phyloP scores from a whole-genome alignment of 768 basidiomycete genomes.

The Galerina marginata region DNA sequence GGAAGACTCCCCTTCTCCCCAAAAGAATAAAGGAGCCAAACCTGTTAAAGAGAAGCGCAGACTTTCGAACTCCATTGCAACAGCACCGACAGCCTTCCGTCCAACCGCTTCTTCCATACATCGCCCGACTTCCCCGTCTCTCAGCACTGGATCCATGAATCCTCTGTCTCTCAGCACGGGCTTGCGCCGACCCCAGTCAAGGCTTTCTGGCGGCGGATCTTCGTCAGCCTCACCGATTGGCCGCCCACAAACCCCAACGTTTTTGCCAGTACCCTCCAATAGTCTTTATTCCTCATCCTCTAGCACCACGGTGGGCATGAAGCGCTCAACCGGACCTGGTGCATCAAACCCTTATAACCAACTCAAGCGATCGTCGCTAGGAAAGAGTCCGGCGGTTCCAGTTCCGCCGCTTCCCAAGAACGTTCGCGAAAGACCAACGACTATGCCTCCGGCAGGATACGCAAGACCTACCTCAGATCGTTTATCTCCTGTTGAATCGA shows the following conservation, averaged over 20 bases:
- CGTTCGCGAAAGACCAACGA: conserved; percentile 39
- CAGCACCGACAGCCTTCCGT: conserved; percentile 50
- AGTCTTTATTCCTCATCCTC: conserved; percentile 50
- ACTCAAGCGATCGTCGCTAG: conserved; percentile 68
- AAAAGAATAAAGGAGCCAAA: conserved; percentile 60
- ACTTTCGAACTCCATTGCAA: conserved; percentile 57
- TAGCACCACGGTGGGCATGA: conserved; percentile 44
- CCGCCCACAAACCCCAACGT: conserved; percentile 78
- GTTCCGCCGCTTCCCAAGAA: conserved; percentile 33
- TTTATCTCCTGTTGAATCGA: conserved; percentile 34
- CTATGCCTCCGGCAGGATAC: conserved; percentile 39
- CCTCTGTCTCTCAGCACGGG: conserved; percentile 46
- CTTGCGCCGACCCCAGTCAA: conserved; percentile 70
- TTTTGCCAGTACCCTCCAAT: conserved; percentile 70
- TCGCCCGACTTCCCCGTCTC: conserved; percentile 32
- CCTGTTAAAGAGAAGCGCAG: conserved; percentile 49
- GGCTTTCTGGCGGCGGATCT: conserved; percentile 70
- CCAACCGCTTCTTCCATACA: conserved; percentile 49
- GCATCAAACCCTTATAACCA: conserved; percentile 45
- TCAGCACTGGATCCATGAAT: conserved; percentile 29
- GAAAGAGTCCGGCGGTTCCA: conserved; percentile 42
- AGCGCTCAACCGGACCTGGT: conserved; percentile 63
- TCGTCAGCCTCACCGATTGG: conserved; percentile 71
- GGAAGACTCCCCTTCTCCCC: conserved; percentile 82
- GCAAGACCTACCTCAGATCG: conserved; percentile 29